phyloP scores from a whole-genome alignment of 495 filamentous ascomycete genomes.

The Penicillium paradoxum region DNA sequence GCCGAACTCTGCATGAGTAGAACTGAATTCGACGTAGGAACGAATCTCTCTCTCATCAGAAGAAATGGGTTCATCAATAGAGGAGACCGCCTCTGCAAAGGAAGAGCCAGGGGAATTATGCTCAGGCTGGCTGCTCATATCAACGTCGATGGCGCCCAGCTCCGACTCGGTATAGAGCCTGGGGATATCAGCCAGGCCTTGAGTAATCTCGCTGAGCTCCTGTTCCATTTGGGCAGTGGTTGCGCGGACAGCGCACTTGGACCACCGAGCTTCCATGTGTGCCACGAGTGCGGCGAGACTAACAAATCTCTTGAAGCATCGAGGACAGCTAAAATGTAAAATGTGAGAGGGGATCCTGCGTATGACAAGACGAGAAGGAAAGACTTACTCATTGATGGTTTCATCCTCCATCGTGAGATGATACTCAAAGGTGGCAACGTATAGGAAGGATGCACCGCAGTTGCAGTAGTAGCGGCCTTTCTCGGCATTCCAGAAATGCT shows the following conservation, averaged over 20 bases:
- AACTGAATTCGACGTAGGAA: not conserved
- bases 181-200: conserved; percentile 38
- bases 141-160: not conserved
- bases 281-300: conserved; percentile 38
- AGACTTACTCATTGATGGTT: not conserved
- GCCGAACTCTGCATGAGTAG: not conserved
- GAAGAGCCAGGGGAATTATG: not conserved
- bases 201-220: conserved; percentile 43
- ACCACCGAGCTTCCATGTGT: conserved; percentile 44
- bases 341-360: not conserved
- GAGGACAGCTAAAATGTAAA: conserved; percentile 27
- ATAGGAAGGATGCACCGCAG: conserved; percentile 21
- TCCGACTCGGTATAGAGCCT: not conserved
- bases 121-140: not conserved
- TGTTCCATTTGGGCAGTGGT: conserved; percentile 27
- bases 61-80: not conserved
- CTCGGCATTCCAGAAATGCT: conserved; percentile 21
- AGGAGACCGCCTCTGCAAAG: not conserved
- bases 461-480: conserved; percentile 20
- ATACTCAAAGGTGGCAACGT: conserved; percentile 1
- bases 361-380: too few relatives aligned
- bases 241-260: conserved; percentile 40
- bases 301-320: conserved; percentile 43
- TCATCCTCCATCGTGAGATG: not conserved
- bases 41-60: not conserved